A percentile compares a stretch with the other conserved stretches of the same genome.
phyloP scores from a whole-genome alignment of 31 red algal genomes.

The Porphyra umbilicalis region DNA sequence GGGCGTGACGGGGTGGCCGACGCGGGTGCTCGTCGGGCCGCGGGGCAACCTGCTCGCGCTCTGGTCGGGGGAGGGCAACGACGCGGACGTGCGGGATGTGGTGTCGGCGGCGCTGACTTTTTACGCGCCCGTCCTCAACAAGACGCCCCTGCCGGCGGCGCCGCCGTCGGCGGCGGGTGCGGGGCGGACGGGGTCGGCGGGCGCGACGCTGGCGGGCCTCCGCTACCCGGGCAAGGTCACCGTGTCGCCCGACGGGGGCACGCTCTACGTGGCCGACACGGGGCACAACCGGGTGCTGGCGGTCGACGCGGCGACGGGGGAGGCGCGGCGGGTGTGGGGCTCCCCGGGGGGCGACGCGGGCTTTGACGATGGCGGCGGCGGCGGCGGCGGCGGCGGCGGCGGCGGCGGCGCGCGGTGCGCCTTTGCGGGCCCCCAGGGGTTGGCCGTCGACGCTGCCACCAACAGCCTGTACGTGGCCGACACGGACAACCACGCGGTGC shows the following conservation, averaged over 20 bases:
- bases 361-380: conserved; percentile 45
- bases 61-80: conserved; percentile 72
- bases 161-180: conserved; percentile 2
- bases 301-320: conserved; percentile 18
- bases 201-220: conserved; percentile 16
- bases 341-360: conserved; percentile 31
- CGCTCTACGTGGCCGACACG: conserved; percentile 70
- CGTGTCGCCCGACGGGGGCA: conserved; percentile 9
- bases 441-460: conserved; percentile 30
- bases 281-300: conserved; percentile 78
- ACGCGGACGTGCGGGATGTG: conserved; percentile 41
- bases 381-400: not conserved
- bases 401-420: not conserved
- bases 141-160: conserved; percentile 42
- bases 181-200: not conserved
- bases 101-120: conserved; percentile 48
- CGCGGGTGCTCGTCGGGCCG: conserved; percentile 44
- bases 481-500: conserved; percentile 80
- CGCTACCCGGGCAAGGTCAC: conserved; percentile 63
- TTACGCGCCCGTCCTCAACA: conserved; percentile 33
- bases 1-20: conserved; percentile 71
- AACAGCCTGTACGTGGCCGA: conserved; percentile 70
- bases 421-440: conserved; percentile 80
- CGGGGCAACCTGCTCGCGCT: conserved; percentile 60
- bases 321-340: conserved; percentile 52